phyloP scores from a whole-genome alignment of 1,284 basidiomycete species.

The Papiliotrema laurentii region DNA sequence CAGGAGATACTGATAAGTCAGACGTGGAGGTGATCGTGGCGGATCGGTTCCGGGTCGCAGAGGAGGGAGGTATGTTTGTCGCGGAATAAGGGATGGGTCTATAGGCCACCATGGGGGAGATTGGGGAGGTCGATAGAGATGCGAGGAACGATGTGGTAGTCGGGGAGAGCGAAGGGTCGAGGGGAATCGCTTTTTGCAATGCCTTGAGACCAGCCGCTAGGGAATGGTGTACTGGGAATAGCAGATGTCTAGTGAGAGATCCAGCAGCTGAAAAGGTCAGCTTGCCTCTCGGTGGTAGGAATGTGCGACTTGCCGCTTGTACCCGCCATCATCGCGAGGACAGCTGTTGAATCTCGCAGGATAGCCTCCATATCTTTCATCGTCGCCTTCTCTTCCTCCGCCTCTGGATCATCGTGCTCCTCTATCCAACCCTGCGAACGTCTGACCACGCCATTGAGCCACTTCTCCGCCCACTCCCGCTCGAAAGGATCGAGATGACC shows the following conservation, averaged over 20 bases:
- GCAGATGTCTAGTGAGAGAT: constrained; percentile 40
- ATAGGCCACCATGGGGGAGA: constrained; percentile 18
- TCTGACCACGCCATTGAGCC: constrained; percentile 42
- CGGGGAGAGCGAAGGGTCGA: constrained; percentile 32
- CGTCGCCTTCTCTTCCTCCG: constrained; percentile 10
- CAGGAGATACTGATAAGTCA: not conserved
- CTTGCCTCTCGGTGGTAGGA: not conserved
- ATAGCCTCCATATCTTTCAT: constrained; percentile 43
- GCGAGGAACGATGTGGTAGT: constrained; percentile 34
- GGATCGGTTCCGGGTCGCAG: not conserved
- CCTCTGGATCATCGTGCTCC: constrained; percentile 21
- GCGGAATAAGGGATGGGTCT: not conserved
- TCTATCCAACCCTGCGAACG: constrained; percentile 39
- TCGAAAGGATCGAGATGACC: constrained; percentile 43
- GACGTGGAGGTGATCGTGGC: constrained; percentile 1
- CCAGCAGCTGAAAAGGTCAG: constrained; percentile 28
- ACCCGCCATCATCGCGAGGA: constrained; percentile 62
- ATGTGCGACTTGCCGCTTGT: constrained; percentile 52
- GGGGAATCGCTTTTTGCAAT: constrained; percentile 9
- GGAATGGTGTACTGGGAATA: constrained; percentile 37
- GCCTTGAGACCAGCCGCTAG: constrained; percentile 26
- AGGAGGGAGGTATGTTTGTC: not conserved
- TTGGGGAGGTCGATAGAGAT: constrained; percentile 31
- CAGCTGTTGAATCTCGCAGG: constrained; percentile 60
- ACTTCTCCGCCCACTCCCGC: constrained; percentile 47